Conservation (phyloP, 1,139 yeast species). For the Waltiozyma sp. region DNA sequence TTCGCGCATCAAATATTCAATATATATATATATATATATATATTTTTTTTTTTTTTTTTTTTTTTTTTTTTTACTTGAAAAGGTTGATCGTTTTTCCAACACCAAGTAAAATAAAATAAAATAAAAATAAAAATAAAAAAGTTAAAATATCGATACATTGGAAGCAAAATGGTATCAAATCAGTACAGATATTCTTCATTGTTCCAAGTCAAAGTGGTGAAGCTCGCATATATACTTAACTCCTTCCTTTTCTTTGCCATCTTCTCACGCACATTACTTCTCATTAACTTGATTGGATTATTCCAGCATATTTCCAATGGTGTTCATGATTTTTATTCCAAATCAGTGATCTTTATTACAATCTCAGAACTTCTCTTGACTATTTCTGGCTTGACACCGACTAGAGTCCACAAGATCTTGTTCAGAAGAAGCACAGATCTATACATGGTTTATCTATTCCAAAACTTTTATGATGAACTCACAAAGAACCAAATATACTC, state of each 20-base stretch:
- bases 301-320: constrained; percentile 52
- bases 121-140: too few relatives aligned
- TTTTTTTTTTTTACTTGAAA: too few relatives aligned
- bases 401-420: constrained; percentile 6
- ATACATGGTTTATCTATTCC: constrained; percentile 35
- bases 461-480: constrained; percentile 17
- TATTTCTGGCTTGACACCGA: constrained; percentile 16
- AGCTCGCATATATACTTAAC: constrained; percentile 1
- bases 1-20: too few relatives aligned
- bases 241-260: constrained; percentile 10
- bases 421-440: constrained; percentile 23
- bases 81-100: too few relatives aligned
- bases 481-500: constrained; percentile 17
- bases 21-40: too few relatives aligned
- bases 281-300: constrained; percentile 52
- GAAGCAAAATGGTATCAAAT: neutral
- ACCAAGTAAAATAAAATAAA: too few relatives aligned
- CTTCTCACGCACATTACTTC: constrained; percentile 30
- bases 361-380: constrained; percentile 18
- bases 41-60: too few relatives aligned
- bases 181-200: neutral
- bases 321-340: constrained; percentile 50
- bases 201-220: neutral
- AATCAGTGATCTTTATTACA: constrained; percentile 13
- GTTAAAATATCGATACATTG: too few relatives aligned